Evolutionary conservation across 164 flowering plant species (phyloP).

Genomic region (Tetracentron sinense): DNA sequence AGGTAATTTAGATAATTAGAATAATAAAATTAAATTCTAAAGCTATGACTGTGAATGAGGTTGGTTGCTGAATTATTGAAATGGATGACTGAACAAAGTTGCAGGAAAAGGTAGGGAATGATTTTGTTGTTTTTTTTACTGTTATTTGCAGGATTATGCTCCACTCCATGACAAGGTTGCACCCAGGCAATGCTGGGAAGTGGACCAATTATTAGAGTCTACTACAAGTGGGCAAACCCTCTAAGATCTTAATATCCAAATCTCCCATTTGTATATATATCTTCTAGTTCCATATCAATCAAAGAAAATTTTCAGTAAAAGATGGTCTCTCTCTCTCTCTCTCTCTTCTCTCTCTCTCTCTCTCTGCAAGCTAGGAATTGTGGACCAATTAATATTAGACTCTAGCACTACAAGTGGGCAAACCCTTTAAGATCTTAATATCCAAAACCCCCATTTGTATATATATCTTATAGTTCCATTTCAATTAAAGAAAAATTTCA

Average conservation of each 20-base stretch:
- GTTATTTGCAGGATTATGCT: conserved; percentile 43
- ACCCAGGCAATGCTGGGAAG: conserved; percentile 51
- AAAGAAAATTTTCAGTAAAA: neutral
- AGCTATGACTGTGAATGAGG: neutral
- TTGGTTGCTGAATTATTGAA: conserved; percentile 27
- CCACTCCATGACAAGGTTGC: conserved; percentile 52
- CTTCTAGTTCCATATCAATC: conserved; percentile 6
- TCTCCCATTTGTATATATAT: conserved; percentile 18
- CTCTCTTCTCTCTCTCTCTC: neutral
- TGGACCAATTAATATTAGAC: conserved; percentile 39
- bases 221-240: conserved; percentile 30
- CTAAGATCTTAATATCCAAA: conserved; percentile 15
- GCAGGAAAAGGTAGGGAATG: conserved; percentile 11
- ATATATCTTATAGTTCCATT: too few species aligned
- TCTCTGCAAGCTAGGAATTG: conserved; percentile 44
- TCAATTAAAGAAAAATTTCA: neutral
- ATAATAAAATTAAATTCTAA: too few species aligned
- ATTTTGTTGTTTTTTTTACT: conserved; percentile 11
- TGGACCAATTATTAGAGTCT: conserved; percentile 40
- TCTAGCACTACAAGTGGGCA: conserved; percentile 36
- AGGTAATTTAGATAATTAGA: conserved; percentile 37
- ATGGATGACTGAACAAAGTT: conserved; percentile 10
- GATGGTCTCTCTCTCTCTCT: neutral
- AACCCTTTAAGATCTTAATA: conserved; percentile 14
- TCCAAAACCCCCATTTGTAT: conserved; percentile 17